phyloP scores from a whole-genome alignment of 2,329 filamentous ascomycete genomes.

The Cladophialophora exuberans region DNA sequence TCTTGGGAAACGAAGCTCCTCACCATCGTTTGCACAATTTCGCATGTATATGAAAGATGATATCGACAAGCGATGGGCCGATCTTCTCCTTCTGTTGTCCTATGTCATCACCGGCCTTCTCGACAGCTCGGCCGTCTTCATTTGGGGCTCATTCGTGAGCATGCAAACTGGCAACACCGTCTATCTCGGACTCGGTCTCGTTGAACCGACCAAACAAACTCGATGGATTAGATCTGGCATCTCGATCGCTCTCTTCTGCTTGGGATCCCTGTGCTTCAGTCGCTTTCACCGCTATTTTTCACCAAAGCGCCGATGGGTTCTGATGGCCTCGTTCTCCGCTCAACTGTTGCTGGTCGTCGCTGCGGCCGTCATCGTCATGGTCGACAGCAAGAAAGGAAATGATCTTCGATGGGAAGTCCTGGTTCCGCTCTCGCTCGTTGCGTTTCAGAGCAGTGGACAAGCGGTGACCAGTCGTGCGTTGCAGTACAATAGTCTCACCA shows the following conservation, averaged over 20 bases:
- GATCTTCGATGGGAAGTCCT: constrained; percentile 63
- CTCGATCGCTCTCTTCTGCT: constrained; percentile 71
- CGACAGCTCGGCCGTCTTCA: constrained; percentile 74
- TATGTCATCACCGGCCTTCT: constrained; percentile 78
- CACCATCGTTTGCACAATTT: constrained; percentile 3
- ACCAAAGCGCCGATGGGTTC: constrained; percentile 66
- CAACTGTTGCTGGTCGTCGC: constrained; percentile 51
- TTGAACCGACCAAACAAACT: constrained; percentile 56
- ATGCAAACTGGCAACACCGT: constrained; percentile 89
- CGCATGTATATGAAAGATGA: constrained; percentile 24
- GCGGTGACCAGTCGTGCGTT: constrained; percentile 74
- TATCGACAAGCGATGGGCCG: constrained; percentile 51
- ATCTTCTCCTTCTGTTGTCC: constrained; percentile 70
- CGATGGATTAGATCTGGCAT: constrained; percentile 74
- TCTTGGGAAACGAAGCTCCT: constrained; percentile 3
- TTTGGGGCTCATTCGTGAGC: constrained; percentile 79
- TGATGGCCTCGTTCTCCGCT: constrained; percentile 60
- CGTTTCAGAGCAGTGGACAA: constrained; percentile 78
- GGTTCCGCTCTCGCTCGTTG: constrained; percentile 69
- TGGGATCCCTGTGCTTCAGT: constrained; percentile 73
- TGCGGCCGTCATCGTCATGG: constrained; percentile 41
- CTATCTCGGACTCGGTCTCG: constrained; percentile 75
- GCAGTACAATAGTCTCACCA: constrained; percentile 71
- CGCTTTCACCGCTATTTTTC: constrained; percentile 67
- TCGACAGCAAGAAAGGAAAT: constrained; percentile 44